Percentiles rank a stretch among this genome's conserved stretches.
phyloP scores from a whole-genome alignment of 495 filamentous ascomycete species.

The Xanthoparmelia taractica region DNA sequence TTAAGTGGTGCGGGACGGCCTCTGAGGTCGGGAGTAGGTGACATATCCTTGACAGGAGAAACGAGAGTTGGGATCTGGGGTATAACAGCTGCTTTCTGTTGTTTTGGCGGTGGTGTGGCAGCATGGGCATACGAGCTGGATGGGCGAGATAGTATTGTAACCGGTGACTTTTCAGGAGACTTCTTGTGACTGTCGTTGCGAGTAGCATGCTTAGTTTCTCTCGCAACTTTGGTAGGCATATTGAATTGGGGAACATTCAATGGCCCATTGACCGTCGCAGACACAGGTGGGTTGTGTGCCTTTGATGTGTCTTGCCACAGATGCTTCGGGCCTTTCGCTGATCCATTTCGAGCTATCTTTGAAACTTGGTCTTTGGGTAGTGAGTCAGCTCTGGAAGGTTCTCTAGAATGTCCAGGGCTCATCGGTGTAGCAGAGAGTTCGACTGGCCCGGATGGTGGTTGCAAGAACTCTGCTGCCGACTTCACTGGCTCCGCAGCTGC shows the following conservation, averaged over 20 bases:
- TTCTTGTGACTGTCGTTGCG: slow-evolving; percentile 3
- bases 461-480: slow-evolving; percentile 3
- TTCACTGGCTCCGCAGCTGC: slow-evolving; percentile 12
- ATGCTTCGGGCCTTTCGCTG: slow-evolving; percentile 8
- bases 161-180: slow-evolving; percentile 16
- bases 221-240: slow-evolving; percentile 14
- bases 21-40: slow-evolving; percentile 21
- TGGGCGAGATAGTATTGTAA: slow-evolving; percentile 24
- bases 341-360: neutral
- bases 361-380: neutral
- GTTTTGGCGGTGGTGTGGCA: slow-evolving; percentile 18
- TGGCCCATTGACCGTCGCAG: slow-evolving; percentile 47
- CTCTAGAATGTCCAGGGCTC: slow-evolving; percentile 19
- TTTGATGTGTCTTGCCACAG: slow-evolving; percentile 4
- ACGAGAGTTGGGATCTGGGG: slow-evolving; percentile 5
- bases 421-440: slow-evolving; percentile 28
- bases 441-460: slow-evolving; percentile 16
- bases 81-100: slow-evolving; percentile 24
- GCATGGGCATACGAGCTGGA: slow-evolving; percentile 13
- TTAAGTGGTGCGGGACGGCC: slow-evolving; percentile 31
- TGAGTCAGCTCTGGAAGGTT: slow-evolving; percentile 15
- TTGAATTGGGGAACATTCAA: slow-evolving; percentile 46
- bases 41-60: slow-evolving; percentile 11
- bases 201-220: slow-evolving; percentile 7
- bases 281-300: slow-evolving; percentile 23